These are phyloP conservation scores for Colletotrichum gigasporum DNA, from an alignment of 2,329 filamentous ascomycete genomes.

Conservation along the genomic window DNA sequence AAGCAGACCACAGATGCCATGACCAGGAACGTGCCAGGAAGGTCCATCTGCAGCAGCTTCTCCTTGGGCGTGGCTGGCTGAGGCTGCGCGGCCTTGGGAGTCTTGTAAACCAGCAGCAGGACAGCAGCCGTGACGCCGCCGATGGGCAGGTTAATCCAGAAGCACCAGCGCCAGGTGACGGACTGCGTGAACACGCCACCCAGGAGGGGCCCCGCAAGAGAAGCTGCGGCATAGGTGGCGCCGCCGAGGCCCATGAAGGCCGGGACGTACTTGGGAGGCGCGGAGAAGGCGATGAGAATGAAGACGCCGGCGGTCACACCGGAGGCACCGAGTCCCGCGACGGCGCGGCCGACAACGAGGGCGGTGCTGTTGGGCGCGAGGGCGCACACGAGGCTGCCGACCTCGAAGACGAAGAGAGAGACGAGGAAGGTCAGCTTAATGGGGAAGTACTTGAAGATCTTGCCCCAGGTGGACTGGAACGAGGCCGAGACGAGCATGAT, in stretches of 20 bases:
- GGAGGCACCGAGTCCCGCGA: background rate
- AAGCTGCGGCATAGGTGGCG: too few relatives aligned
- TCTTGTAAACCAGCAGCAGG: conserved; percentile 42
- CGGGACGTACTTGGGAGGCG: conserved; percentile 8
- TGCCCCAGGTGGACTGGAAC: too few relatives aligned
- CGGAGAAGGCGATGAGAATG: conserved; percentile 38
- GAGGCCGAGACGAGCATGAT: too few relatives aligned
- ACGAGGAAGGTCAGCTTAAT: conserved; percentile 39
- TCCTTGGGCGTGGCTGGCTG: conserved; percentile 37
- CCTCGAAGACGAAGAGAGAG: conserved; percentile 41
- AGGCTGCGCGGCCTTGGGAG: conserved; percentile 45
- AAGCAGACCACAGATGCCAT: conserved; percentile 50
- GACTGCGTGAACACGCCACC: conserved; percentile 50
- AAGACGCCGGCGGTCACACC: conserved; percentile 38
- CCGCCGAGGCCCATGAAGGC: too few relatives aligned
- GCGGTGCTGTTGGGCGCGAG: background rate
- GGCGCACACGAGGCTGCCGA: conserved; percentile 17
- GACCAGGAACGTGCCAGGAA: conserved; percentile 39
- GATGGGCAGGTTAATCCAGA: conserved; percentile 58
- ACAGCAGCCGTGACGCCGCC: conserved; percentile 47
- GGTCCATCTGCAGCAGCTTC: conserved; percentile 29
- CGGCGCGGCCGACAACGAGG: background rate
- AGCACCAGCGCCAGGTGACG: conserved; percentile 56
- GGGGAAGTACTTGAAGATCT: too few relatives aligned
- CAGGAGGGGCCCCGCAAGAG: conserved; percentile 53